Conservation (phyloP, 805 yeast genomes). For the Maudiozyma pseudohumilis region DNA sequence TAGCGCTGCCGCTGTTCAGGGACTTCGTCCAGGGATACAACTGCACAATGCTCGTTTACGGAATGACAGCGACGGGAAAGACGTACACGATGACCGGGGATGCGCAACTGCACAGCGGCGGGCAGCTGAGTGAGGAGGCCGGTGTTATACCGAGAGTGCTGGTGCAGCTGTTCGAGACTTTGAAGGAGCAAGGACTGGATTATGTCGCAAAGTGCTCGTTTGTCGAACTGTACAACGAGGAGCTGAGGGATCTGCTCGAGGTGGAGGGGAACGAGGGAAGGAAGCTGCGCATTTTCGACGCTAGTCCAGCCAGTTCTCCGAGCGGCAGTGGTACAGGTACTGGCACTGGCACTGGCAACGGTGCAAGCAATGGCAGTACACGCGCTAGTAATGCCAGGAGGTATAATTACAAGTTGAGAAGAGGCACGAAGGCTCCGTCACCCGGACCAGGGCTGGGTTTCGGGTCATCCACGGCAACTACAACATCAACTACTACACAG, state of each 20-base stretch:
- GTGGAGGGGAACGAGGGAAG: slow-evolving; percentile 26
- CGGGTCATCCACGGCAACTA: background rate
- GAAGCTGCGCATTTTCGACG: slow-evolving; percentile 44
- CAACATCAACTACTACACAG: background rate
- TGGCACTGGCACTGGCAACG: no score
- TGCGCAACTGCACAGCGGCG: slow-evolving; percentile 23
- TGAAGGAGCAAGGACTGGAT: slow-evolving; percentile 37
- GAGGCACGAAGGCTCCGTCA: slow-evolving; percentile 3
- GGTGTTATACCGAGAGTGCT: slow-evolving; percentile 60
- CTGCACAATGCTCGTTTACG: slow-evolving; percentile 79
- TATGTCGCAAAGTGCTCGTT: slow-evolving; percentile 68
- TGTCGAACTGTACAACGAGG: slow-evolving; percentile 82
- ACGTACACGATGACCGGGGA: slow-evolving; percentile 77
- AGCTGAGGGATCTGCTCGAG: slow-evolving; percentile 58
- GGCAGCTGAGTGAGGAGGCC: slow-evolving; percentile 37
- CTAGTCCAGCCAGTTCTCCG: slow-evolving; percentile 6
- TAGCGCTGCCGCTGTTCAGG: slow-evolving; percentile 52
- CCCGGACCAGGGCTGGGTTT: background rate
- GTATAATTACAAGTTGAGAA: slow-evolving; percentile 8
- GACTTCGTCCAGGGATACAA: slow-evolving; percentile 71
- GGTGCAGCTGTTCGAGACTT: slow-evolving; percentile 43
- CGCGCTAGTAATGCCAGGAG: background rate
- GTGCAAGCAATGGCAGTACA: slow-evolving; percentile 16
- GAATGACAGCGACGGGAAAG: slow-evolving; percentile 89
- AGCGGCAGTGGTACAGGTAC: slow-evolving; percentile 5